phyloP scores from a whole-genome alignment of 257 asterid genomes.

The Ophiorrhiza pumila region DNA sequence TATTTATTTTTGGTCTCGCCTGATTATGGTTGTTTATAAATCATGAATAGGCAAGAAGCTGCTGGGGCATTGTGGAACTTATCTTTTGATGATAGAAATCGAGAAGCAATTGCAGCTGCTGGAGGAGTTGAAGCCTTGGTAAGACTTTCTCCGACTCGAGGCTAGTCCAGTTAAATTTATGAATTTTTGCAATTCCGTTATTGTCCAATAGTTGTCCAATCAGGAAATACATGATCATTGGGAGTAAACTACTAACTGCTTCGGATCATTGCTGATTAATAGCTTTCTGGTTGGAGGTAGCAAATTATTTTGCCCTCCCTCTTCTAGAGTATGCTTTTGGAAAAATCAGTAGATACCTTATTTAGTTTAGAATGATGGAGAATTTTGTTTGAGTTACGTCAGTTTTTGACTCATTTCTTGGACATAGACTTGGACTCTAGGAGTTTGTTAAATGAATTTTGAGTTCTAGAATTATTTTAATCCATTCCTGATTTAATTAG shows the following conservation, averaged over 20 bases:
- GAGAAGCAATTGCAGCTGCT: conserved; percentile 84
- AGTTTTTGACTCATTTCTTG: background rate
- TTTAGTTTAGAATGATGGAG: too few relatives aligned
- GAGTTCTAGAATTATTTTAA: background rate
- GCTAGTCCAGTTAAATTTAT: background rate
- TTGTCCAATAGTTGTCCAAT: background rate
- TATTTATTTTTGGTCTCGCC: background rate
- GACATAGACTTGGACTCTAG: background rate
- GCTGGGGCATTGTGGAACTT: conserved; percentile 94
- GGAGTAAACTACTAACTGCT: background rate
- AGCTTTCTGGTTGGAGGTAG: background rate
- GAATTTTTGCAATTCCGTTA: background rate
- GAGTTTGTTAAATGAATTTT: background rate
- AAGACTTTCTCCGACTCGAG: conserved; percentile 17
- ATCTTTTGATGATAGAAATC: conserved; percentile 81
- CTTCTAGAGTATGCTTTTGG: conserved; percentile 8
- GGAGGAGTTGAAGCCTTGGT: conserved; percentile 97
- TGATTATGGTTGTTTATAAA: conserved; percentile 1
- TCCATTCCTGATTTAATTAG: background rate
- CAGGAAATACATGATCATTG: background rate
- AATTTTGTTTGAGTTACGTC: background rate
- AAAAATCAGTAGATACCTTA: too few relatives aligned
- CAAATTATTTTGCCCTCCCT: background rate
- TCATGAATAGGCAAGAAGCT: conserved; percentile 78
- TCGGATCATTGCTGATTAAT: background rate